A percentile compares a stretch with the other conserved stretches of the same genome.
phyloP scores from a whole-genome alignment of 495 filamentous ascomycete genomes.

The Hypoxylon trugodes region DNA sequence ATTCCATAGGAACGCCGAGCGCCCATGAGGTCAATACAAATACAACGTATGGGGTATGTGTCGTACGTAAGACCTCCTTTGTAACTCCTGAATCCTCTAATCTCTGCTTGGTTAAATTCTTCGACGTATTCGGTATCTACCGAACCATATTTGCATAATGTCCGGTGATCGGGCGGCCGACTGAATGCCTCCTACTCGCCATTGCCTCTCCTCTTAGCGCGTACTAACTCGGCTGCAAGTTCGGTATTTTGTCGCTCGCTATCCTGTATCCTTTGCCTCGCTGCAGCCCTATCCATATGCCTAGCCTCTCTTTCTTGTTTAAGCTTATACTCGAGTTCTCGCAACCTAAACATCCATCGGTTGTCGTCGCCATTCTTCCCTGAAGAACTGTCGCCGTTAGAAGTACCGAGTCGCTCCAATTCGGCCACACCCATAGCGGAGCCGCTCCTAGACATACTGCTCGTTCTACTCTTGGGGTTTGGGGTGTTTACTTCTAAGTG shows the following conservation, averaged over 20 bases:
- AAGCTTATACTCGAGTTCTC: constrained; percentile 86
- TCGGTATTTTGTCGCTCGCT: constrained; percentile 79
- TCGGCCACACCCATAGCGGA: constrained; percentile 38
- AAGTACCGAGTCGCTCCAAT: constrained; percentile 35
- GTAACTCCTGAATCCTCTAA: not conserved
- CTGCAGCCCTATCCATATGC: constrained; percentile 81
- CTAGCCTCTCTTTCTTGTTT: constrained; percentile 92
- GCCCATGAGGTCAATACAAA: constrained; percentile 18
- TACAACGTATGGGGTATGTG: constrained; percentile 24
- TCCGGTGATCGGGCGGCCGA: not conserved
- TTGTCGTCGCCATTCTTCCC: constrained; percentile 63
- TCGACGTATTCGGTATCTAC: not conserved
- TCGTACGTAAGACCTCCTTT: constrained; percentile 10
- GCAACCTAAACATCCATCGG: constrained; percentile 82
- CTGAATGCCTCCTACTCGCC: constrained; percentile 28
- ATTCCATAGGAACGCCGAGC: constrained; percentile 24
- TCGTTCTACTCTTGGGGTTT: constrained; percentile 40
- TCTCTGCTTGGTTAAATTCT: not conserved
- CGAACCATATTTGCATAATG: not conserved
- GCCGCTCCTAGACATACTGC: constrained; percentile 43
- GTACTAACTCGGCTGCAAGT: constrained; percentile 53
- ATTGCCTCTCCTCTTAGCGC: constrained; percentile 36
- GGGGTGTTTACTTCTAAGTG: constrained; percentile 29
- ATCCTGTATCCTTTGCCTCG: constrained; percentile 84
- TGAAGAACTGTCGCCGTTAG: constrained; percentile 30